A percentile compares a stretch with the other conserved stretches of the same genome.
Evolutionary conservation across 2,329 filamentous ascomycete genomes (phyloP).

Genomic region (Cytospora leucostoma): DNA sequence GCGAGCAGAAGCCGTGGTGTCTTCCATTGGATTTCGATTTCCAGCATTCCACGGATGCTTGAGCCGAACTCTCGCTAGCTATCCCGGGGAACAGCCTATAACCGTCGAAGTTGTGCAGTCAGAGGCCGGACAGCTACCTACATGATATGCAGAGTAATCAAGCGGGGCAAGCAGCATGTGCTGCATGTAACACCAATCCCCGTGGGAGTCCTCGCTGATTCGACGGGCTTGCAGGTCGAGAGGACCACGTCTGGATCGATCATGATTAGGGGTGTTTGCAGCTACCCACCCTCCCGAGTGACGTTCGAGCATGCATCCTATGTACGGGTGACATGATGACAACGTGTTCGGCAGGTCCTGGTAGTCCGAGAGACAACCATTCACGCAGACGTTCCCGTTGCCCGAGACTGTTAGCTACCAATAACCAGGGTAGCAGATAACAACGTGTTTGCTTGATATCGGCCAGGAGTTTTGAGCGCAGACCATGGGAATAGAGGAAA

Average conservation of each 20-base stretch:
- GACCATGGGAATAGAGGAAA: not conserved
- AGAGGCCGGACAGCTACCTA: not conserved
- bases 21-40: not conserved
- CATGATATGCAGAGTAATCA: not conserved
- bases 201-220: conserved; percentile 6
- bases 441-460: too few relatives aligned
- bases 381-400: too few relatives aligned
- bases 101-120: not conserved
- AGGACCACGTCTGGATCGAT: conserved; percentile 3
- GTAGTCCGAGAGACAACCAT: too few relatives aligned
- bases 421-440: too few relatives aligned
- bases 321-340: not conserved
- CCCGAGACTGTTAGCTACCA: too few relatives aligned
- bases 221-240: conserved; percentile 10
- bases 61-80: not conserved
- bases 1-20: not conserved
- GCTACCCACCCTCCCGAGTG: not conserved
- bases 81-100: not conserved
- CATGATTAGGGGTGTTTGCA: conserved; percentile 5
- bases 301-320: not conserved
- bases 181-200: conserved; percentile 10
- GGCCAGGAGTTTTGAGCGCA: not conserved
- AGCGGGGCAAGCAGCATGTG: conserved; percentile 12
- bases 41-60: not conserved
- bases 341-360: not conserved